Conservation (phyloP, 73 alveolate genomes). For the Paraurostyla sp. region DNA sequence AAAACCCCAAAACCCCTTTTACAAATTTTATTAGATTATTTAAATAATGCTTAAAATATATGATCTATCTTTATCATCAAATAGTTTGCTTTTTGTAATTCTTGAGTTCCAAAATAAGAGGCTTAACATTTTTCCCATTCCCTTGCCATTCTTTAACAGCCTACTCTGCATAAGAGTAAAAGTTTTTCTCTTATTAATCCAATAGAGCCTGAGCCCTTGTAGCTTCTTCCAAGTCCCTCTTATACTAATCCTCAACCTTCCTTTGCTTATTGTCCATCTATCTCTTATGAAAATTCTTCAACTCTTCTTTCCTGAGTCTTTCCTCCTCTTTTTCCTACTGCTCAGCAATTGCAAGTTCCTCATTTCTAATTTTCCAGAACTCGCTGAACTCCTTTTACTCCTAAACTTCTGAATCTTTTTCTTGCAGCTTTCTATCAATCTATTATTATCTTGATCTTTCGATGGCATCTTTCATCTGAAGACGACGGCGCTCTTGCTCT, state of each 20-base stretch:
- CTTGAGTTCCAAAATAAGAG: slow-evolving; percentile 90
- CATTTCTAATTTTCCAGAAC: slow-evolving; percentile 84
- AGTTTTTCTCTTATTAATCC: slow-evolving; percentile 88
- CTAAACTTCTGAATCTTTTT: slow-evolving; percentile 66
- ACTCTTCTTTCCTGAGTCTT: slow-evolving; percentile 78
- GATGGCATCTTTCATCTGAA: slow-evolving; percentile 81
- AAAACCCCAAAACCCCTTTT: slow-evolving; percentile 15
- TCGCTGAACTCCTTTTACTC: slow-evolving; percentile 86
- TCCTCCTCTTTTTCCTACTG: slow-evolving; percentile 81
- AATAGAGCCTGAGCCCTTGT: slow-evolving; percentile 83
- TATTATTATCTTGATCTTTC: slow-evolving; percentile 83
- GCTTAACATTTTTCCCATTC: slow-evolving; percentile 91
- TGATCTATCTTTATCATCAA: background rate
- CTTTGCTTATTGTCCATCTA: slow-evolving; percentile 82
- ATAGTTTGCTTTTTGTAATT: slow-evolving; percentile 70
- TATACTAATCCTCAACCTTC: slow-evolving; percentile 83
- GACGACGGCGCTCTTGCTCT: slow-evolving; percentile 79
- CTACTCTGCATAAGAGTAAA: slow-evolving; percentile 93
- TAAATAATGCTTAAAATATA: background rate
- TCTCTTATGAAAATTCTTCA: slow-evolving; percentile 80
- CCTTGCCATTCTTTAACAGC: slow-evolving; percentile 85
- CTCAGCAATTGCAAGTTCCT: slow-evolving; percentile 80
- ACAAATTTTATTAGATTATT: background rate
- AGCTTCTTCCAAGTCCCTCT: slow-evolving; percentile 84
- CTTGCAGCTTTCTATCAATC: slow-evolving; percentile 79